Conservation (phyloP, 1,139 yeast genomes). For the Scheffersomyces parashehatae region DNA sequence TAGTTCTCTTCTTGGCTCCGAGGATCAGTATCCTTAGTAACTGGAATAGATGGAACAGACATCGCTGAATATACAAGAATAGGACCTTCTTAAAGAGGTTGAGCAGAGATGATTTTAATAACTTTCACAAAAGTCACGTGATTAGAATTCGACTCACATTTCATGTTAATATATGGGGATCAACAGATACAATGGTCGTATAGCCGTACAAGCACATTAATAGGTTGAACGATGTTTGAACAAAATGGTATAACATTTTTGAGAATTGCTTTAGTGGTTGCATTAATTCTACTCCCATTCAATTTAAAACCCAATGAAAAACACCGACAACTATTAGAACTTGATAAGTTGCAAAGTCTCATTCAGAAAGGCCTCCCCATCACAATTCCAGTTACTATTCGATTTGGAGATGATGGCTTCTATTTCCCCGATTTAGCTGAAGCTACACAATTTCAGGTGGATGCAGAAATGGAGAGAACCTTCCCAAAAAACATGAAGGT, state of each 20-base stretch:
- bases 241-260: background rate
- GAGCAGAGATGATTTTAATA: too few relatives aligned
- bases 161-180: too few relatives aligned
- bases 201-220: too few relatives aligned
- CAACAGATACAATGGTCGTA: too few relatives aligned
- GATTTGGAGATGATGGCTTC: constrained; percentile 40
- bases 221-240: too few relatives aligned
- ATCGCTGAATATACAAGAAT: constrained; percentile 9
- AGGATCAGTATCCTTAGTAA: constrained; percentile 40
- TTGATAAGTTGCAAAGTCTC: constrained; percentile 8
- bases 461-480: constrained; percentile 16
- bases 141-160: too few relatives aligned
- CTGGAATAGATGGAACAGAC: constrained; percentile 36
- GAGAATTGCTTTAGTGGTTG: background rate
- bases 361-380: constrained; percentile 13
- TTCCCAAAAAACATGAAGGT: constrained; percentile 14
- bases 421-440: constrained; percentile 47
- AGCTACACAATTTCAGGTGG: constrained; percentile 45
- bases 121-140: too few relatives aligned
- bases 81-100: too few relatives aligned
- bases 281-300: background rate
- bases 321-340: background rate
- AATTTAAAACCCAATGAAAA: too few relatives aligned
- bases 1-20: constrained; percentile 66
- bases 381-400: constrained; percentile 29